Evolutionary conservation across 805 yeast genomes (phyloP).

Genomic region (Starmerella potacharoeniae): DNA sequence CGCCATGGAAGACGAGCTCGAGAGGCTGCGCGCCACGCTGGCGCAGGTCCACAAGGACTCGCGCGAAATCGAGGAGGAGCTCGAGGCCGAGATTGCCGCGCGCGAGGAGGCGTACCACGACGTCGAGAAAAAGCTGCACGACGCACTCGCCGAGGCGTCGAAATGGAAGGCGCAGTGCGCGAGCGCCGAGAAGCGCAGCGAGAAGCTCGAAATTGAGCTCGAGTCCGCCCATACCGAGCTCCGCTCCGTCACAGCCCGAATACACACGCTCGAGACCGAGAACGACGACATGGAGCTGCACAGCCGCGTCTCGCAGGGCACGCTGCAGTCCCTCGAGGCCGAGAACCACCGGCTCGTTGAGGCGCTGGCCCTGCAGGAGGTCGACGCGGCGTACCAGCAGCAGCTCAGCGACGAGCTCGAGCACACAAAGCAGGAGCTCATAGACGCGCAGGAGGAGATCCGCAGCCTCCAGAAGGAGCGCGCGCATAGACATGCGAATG

Average conservation of each 20-base stretch:
- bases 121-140: slow-evolving; percentile 23
- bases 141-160: slow-evolving; percentile 25
- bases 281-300: slow-evolving; percentile 38
- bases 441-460: slow-evolving; percentile 30
- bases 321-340: slow-evolving; percentile 24
- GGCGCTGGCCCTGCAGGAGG: slow-evolving; percentile 32
- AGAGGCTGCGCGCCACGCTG: slow-evolving; percentile 34
- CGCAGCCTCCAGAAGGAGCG: slow-evolving; percentile 13
- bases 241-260: slow-evolving; percentile 18
- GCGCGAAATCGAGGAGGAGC: slow-evolving; percentile 36
- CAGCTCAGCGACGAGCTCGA: slow-evolving; percentile 22
- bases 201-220: neutral
- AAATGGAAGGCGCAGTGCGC: slow-evolving; percentile 15
- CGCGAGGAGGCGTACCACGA: slow-evolving; percentile 25
- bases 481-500: neutral
- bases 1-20: slow-evolving; percentile 27
- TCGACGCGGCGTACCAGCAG: slow-evolving; percentile 27
- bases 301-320: slow-evolving; percentile 27
- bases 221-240: neutral
- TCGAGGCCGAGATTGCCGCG: slow-evolving; percentile 35
- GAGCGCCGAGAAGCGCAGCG: neutral
- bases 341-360: slow-evolving; percentile 32
- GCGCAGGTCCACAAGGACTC: slow-evolving; percentile 36
- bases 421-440: slow-evolving; percentile 27
- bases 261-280: slow-evolving; percentile 35